Evolutionary conservation across 768 basidiomycete genomes (phyloP).

Genomic region (Imleria badia): DNA sequence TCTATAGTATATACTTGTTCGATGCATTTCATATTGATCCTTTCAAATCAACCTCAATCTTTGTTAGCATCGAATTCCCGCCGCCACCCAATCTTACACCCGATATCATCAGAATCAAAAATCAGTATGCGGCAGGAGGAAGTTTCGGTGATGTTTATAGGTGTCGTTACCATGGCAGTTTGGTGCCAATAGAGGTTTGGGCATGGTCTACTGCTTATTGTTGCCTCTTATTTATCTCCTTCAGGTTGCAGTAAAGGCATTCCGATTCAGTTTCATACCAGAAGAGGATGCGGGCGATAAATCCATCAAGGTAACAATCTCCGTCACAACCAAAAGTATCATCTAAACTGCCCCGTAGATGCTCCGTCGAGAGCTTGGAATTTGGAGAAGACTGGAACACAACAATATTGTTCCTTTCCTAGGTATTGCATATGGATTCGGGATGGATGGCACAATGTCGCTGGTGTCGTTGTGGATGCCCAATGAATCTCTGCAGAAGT

Average conservation of each 20-base stretch:
- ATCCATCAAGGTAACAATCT: neutral
- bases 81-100: too few relatives aligned
- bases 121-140: too few relatives aligned
- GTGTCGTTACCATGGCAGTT: too few relatives aligned
- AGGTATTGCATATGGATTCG: constrained; percentile 18
- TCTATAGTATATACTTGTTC: too few relatives aligned
- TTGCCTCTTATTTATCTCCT: too few relatives aligned
- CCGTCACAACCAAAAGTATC: rapidly evolving
- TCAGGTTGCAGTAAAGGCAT: constrained; percentile 27
- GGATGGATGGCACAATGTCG: constrained; percentile 18
- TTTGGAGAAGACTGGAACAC: constrained; percentile 30
- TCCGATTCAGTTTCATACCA: constrained; percentile 7
- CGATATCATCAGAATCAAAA: too few relatives aligned
- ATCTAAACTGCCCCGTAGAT: constrained; percentile 1
- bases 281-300: neutral
- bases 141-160: too few relatives aligned
- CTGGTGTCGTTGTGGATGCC: constrained; percentile 35
- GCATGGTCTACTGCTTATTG: too few relatives aligned
- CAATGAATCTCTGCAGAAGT: constrained; percentile 22
- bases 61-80: too few relatives aligned
- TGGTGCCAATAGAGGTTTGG: too few relatives aligned
- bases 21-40: too few relatives aligned
- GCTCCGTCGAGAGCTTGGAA: constrained; percentile 28
- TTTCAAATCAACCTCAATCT: too few relatives aligned
- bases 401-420: constrained; percentile 27